Conservation (phyloP, 106 monocot genomes). For the Dendrobium catenatum region DNA sequence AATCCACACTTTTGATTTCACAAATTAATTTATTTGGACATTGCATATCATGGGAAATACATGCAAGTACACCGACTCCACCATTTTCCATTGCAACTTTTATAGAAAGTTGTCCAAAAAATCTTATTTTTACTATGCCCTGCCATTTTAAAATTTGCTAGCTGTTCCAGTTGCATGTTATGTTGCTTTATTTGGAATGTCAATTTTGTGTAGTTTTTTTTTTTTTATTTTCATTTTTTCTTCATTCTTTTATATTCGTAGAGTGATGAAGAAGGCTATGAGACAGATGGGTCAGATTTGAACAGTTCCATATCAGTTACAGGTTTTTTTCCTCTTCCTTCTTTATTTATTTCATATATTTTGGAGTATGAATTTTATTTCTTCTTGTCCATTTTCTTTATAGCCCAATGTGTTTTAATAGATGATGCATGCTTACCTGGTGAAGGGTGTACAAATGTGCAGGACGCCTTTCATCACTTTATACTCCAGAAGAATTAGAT, state of each 20-base stretch:
- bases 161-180: background rate
- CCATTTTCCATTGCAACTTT: background rate
- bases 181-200: too few relatives aligned
- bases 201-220: background rate
- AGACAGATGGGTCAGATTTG: background rate
- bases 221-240: background rate
- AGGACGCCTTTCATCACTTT: slow-evolving; percentile 4
- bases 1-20: background rate
- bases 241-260: background rate
- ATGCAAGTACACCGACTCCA: background rate
- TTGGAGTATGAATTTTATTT: background rate
- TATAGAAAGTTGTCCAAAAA: background rate
- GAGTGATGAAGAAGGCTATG: slow-evolving; percentile 7
- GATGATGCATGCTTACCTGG: background rate
- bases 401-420: background rate
- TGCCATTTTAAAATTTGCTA: background rate
- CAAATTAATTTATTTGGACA: background rate
- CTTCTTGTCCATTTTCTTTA: background rate
- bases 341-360: background rate
- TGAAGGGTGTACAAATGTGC: background rate
- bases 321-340: background rate
- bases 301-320: background rate
- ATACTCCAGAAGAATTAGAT: slow-evolving; percentile 2
- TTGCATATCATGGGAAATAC: background rate
- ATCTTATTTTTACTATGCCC: background rate